Evolutionary conservation across 345 rosid species (phyloP), one percentile per base, ranked within the genome.

Genomic region (Chamaenerion angustifolium): DNA sequence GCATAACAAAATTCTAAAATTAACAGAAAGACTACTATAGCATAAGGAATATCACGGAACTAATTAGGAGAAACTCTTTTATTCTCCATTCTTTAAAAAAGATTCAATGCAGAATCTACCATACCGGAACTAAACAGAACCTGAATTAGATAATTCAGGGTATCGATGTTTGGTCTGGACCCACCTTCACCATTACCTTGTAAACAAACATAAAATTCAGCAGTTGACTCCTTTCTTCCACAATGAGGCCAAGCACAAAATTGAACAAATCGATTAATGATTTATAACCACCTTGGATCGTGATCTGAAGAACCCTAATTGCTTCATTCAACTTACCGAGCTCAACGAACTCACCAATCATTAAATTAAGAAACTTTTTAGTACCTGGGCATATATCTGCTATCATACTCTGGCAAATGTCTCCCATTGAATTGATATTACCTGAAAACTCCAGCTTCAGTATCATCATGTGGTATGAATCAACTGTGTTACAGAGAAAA

Each of bases 131-230:
- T 56, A 56, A 76, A 65, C 60, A 76, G 60, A 56, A 64, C 69
- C 59, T 73, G 77, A 51, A 76, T 51, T 64, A 69, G 58, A 66
- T 15, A 56, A 64, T 76, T 79, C 69, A 79, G 43, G 55, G 80
- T 74, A 55, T 68, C 64, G 27, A 71, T 62, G 8, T 35, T 69
- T 1, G 86, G 4, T 52, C 52, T 44, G 72, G 54, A 16, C 76
- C 74, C 31, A 67, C 82, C 57, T 74, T 79, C 45, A 76, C 69
- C 82, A 79, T 76, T 56, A 74, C 82, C 67, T 79, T 79, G 45
- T 79, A 76, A 49, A 79, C 74, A 63, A 79, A 74, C 49, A 76
- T 16, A 13, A 69, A 43, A 44, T 65, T 70, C 19, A 43, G 41
- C 52, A 79, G 67, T 10, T 62, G 69, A 54, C 59, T 63, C 68